A percentile compares a stretch with the other conserved stretches of the same genome.
Evolutionary conservation across 495 filamentous ascomycete genomes (phyloP).

Genomic region (Pyrenula aspistea): DNA sequence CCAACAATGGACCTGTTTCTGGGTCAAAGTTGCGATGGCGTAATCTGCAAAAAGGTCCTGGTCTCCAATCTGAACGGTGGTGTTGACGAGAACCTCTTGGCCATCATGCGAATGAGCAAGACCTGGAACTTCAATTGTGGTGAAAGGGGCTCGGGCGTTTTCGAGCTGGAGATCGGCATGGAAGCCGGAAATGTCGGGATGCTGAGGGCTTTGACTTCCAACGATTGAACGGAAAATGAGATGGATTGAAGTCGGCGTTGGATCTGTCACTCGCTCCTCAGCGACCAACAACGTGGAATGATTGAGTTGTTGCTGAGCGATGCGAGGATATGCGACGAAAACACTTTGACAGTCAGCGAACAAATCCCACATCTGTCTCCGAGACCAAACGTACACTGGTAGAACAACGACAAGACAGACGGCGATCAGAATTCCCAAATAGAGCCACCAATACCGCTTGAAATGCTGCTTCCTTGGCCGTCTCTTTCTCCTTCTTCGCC

Average conservation of each 20-base stretch:
- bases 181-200: conserved; percentile 45
- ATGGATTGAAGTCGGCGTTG: conserved; percentile 41
- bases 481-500: neutral
- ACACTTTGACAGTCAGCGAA: conserved; percentile 32
- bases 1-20: conserved; percentile 44
- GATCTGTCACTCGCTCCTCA: conserved; percentile 44
- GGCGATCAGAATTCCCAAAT: conserved; percentile 46
- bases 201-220: conserved; percentile 31
- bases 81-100: conserved; percentile 26
- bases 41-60: conserved; percentile 47
- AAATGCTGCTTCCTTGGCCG: conserved; percentile 17
- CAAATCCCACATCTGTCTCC: neutral
- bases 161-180: conserved; percentile 37
- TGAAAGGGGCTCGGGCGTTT: conserved; percentile 41
- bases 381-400: conserved; percentile 45
- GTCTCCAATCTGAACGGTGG: conserved; percentile 18
- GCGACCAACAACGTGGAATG: conserved; percentile 49
- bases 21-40: conserved; percentile 37
- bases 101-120: neutral
- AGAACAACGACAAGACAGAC: conserved; percentile 48
- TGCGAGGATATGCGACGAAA: conserved; percentile 60
- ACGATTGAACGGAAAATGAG: conserved; percentile 39
- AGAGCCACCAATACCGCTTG: conserved; percentile 61
- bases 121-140: conserved; percentile 40
- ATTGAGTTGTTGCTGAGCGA: conserved; percentile 58